phyloP scores from a whole-genome alignment of 208 protist species.

The Crithidia bombi region DNA sequence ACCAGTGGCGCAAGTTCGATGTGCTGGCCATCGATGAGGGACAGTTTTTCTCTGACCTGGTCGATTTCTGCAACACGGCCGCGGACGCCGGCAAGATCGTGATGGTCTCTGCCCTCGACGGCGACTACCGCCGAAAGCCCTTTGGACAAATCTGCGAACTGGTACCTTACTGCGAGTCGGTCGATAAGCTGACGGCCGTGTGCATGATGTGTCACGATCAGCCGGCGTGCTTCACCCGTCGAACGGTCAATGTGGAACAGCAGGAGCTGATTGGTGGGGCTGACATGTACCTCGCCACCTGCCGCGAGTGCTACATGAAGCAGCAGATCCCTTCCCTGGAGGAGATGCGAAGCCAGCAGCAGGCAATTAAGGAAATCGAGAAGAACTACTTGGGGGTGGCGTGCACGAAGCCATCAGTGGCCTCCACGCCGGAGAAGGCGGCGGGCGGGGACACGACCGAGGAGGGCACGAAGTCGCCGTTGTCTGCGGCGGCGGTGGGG shows the following conservation, averaged over 20 bases:
- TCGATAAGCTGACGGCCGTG: slow-evolving; percentile 93
- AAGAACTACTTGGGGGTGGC: slow-evolving; percentile 17
- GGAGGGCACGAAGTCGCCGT: slow-evolving; percentile 9
- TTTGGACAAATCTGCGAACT: slow-evolving; percentile 90
- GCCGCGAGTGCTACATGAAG: slow-evolving; percentile 80
- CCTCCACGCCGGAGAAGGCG: slow-evolving; percentile 28
- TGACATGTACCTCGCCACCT: slow-evolving; percentile 95
- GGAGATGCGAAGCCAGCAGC: slow-evolving; percentile 30
- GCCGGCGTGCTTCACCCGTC: slow-evolving; percentile 87
- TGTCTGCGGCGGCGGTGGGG: neutral
- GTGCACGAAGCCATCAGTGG: slow-evolving; percentile 9
- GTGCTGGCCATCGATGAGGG: slow-evolving; percentile 94
- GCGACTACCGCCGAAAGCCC: slow-evolving; percentile 91
- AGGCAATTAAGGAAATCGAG: slow-evolving; percentile 44
- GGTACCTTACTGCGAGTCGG: slow-evolving; percentile 83
- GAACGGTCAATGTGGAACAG: slow-evolving; percentile 63
- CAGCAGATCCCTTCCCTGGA: slow-evolving; percentile 31
- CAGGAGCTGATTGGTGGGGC: slow-evolving; percentile 93
- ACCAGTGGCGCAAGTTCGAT: slow-evolving; percentile 74
- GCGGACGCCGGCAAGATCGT: slow-evolving; percentile 93
- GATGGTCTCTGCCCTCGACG: slow-evolving; percentile 94
- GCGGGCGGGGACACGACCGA: neutral
- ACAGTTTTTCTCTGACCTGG: slow-evolving; percentile 95
- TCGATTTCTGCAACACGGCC: slow-evolving; percentile 79
- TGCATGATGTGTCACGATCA: slow-evolving; percentile 88